phyloP scores from a whole-genome alignment of 2,329 filamentous ascomycete species.

The Fonsecaea erecta region DNA sequence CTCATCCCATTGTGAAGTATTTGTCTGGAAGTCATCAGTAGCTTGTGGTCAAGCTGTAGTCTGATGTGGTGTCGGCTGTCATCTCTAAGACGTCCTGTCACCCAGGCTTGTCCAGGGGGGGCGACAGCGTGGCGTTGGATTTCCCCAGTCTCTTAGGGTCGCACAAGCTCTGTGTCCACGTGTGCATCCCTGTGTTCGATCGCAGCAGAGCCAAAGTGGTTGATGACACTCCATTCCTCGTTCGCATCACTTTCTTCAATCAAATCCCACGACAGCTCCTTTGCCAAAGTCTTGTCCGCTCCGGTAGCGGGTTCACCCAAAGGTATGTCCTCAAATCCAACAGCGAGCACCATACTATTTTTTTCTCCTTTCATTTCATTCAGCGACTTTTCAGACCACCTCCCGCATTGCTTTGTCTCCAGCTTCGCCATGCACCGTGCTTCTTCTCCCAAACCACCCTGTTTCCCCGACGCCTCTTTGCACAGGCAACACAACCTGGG shows the following conservation, averaged over 20 bases:
- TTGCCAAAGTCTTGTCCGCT: neutral
- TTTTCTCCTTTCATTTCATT: neutral
- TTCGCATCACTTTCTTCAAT: conserved; percentile 7
- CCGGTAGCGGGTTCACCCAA: neutral
- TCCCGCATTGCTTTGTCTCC: neutral
- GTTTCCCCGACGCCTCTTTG: neutral
- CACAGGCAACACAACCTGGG: conserved; percentile 1
- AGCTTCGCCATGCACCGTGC: neutral
- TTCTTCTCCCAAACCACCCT: neutral
- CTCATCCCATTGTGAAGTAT: neutral
- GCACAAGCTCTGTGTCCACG: conserved; percentile 4
- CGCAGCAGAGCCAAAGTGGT: conserved; percentile 11
- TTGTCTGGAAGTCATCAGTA: neutral
- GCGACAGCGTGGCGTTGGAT: neutral
- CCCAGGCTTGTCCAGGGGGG: neutral
- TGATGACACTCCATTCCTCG: conserved; percentile 15
- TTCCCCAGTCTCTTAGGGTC: neutral
- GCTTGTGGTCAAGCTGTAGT: neutral
- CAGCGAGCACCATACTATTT: neutral
- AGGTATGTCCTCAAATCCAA: conserved; percentile 4
- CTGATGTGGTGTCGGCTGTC: neutral
- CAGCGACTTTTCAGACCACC: neutral
- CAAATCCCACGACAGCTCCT: conserved; percentile 10
- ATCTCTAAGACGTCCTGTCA: neutral
- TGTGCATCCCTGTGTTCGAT: conserved; percentile 12